Percentiles rank a stretch among this genome's conserved stretches.
Conservation (phyloP, 2,329 filamentous ascomycete genomes). For the Cladosporium sp. region DNA sequence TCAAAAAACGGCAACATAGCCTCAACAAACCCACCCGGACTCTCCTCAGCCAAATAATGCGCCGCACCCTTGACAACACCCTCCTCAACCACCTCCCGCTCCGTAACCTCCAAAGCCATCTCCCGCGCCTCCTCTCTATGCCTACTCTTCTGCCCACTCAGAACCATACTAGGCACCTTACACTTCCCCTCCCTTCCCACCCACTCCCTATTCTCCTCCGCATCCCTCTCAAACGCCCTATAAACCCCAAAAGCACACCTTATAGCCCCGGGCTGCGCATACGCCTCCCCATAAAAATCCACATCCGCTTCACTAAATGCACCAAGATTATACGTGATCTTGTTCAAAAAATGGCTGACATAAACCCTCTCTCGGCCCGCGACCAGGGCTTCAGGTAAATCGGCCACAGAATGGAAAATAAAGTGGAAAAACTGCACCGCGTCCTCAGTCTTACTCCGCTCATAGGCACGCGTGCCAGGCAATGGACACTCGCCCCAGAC, state of each 20-base stretch:
- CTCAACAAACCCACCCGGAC: constrained; percentile 39
- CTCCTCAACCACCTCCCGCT: constrained; percentile 28
- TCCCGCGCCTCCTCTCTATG: constrained; percentile 28
- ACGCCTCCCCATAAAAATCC: constrained; percentile 45
- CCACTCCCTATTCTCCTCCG: constrained; percentile 32
- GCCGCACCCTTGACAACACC: constrained; percentile 29
- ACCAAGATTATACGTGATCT: constrained; percentile 39
- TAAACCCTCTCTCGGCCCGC: constrained; percentile 44
- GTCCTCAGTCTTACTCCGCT: constrained; percentile 28
- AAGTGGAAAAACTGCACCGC: constrained; percentile 42
- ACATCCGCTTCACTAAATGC: constrained; percentile 42
- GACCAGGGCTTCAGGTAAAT: constrained; percentile 44
- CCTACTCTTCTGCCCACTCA: constrained; percentile 33
- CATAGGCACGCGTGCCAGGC: constrained; percentile 40
- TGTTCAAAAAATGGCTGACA: constrained; percentile 46
- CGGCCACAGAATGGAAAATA: constrained; percentile 42
- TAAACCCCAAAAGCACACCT: constrained; percentile 39
- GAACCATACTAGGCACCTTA: constrained; percentile 32
- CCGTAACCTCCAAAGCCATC: constrained; percentile 28
- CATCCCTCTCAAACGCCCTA: constrained; percentile 40
- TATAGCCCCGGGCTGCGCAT: constrained; percentile 39
- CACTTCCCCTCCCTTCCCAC: constrained; percentile 32
- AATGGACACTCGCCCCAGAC: constrained; percentile 49
- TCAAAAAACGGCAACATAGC: constrained; percentile 32
- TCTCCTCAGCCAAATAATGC: constrained; percentile 40